Evolutionary conservation across 2,329 filamentous ascomycete species (phyloP).

Genomic region (Cladosporium sp.): DNA sequence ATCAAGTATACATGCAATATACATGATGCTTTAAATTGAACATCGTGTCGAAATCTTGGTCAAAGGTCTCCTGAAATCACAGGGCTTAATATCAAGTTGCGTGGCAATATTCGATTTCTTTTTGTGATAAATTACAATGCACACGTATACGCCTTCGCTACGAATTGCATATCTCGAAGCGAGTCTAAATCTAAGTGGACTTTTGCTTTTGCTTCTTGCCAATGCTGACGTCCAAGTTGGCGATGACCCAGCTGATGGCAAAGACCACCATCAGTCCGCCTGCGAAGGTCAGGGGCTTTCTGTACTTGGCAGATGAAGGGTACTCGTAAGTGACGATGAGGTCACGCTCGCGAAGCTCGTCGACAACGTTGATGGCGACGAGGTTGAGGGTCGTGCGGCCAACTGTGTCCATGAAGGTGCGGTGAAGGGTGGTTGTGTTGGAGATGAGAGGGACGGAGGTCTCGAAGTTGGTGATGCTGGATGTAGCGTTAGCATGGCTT

Average conservation of each 20-base stretch:
- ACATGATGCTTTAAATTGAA: neutral
- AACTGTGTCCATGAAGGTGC: slow-evolving; percentile 89
- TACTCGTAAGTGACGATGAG: slow-evolving; percentile 87
- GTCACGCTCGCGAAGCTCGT: slow-evolving; percentile 81
- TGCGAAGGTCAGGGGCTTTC: slow-evolving; percentile 84
- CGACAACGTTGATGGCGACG: slow-evolving; percentile 79
- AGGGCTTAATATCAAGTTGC: no score
- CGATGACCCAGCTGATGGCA: slow-evolving; percentile 67
- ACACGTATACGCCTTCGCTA: neutral
- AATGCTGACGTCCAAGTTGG: slow-evolving; percentile 78
- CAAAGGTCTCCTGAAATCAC: no score
- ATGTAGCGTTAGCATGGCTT: slow-evolving; percentile 18
- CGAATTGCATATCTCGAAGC: neutral
- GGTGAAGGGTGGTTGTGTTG: slow-evolving; percentile 61
- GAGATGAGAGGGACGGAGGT: slow-evolving; percentile 69
- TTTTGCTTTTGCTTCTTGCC: slow-evolving; percentile 34
- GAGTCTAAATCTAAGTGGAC: slow-evolving; percentile 1
- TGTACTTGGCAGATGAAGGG: slow-evolving; percentile 65
- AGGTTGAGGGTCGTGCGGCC: slow-evolving; percentile 80
- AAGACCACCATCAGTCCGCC: slow-evolving; percentile 70
- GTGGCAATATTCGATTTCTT: neutral
- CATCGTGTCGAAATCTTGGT: no score
- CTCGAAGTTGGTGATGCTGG: slow-evolving; percentile 72
- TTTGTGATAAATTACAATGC: neutral
- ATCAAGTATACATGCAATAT: neutral